Evolutionary conservation across 305 asterid species (phyloP).

Genomic region (Ilex paraguariensis): DNA sequence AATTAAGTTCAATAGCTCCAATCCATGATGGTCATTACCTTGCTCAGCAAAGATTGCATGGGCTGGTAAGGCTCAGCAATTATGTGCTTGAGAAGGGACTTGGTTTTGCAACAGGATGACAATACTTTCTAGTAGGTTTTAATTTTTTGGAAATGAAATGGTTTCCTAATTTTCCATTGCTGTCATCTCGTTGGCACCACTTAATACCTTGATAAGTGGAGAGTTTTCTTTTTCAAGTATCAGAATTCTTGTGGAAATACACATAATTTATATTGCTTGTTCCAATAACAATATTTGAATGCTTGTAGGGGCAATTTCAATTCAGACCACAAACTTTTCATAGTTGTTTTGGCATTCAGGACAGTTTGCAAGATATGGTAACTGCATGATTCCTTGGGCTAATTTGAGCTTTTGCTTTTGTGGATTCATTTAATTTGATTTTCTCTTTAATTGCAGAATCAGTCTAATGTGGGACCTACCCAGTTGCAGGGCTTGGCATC

Average conservation of each 20-base stretch:
- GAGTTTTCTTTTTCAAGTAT: no score
- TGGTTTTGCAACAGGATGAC: neutral
- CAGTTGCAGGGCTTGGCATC: neutral
- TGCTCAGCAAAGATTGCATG: constrained; percentile 20
- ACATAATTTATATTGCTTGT: no score
- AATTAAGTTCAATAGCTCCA: constrained; percentile 17
- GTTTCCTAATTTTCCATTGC: no score
- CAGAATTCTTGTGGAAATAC: no score
- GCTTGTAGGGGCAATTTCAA: constrained; percentile 20
- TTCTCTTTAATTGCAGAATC: neutral
- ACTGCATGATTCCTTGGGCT: neutral
- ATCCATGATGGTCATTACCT: constrained; percentile 13
- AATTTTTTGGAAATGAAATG: no score
- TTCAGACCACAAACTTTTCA: constrained; percentile 14
- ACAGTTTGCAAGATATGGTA: constrained; percentile 15
- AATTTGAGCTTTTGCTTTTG: no score
- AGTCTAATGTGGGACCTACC: neutral
- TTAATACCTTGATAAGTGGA: no score
- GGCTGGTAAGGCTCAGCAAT: constrained; percentile 15
- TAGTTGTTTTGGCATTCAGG: constrained; percentile 9
- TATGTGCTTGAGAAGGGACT: neutral
- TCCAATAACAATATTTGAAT: constrained; percentile 3
- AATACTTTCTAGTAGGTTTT: no score
- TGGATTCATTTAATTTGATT: no score
- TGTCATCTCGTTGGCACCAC: no score